phyloP scores from a whole-genome alignment of 2,329 filamentous ascomycete species.

The Scytalidium sp. region DNA sequence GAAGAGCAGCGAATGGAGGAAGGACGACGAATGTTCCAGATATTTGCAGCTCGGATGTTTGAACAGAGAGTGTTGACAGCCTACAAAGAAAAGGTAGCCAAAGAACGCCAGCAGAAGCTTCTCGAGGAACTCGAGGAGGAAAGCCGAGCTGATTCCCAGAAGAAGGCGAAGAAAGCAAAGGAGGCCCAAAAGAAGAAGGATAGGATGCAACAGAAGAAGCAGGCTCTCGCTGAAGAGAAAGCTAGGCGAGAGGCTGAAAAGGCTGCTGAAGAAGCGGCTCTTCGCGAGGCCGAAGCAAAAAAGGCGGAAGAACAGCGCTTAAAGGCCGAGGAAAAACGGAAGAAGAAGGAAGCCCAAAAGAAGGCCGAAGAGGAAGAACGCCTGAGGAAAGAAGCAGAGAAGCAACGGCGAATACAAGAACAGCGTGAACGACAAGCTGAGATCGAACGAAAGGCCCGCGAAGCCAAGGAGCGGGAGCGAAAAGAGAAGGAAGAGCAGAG shows the following conservation, averaged over 20 bases:
- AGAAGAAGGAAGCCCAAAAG: constrained; percentile 86
- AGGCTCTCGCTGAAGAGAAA: constrained; percentile 86
- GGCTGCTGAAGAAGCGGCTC: constrained; percentile 78
- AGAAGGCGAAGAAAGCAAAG: constrained; percentile 88
- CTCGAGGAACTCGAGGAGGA: constrained; percentile 91
- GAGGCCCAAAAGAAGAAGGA: constrained; percentile 96
- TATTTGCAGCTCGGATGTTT: constrained; percentile 98
- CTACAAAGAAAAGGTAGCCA: constrained; percentile 96
- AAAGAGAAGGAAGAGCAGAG: constrained; percentile 81
- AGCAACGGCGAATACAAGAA: constrained; percentile 73
- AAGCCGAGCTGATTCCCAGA: constrained; percentile 68
- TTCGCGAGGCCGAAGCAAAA: constrained; percentile 72
- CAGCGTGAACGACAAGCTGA: constrained; percentile 85
- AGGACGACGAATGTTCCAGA: constrained; percentile 97
- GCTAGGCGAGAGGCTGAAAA: constrained; percentile 84
- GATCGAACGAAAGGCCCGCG: constrained; percentile 76
- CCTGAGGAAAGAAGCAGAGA: constrained; percentile 80
- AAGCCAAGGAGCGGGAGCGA: constrained; percentile 78
- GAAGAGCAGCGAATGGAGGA: constrained; percentile 99
- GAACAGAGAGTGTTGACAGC: constrained; percentile 94
- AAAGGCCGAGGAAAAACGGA: constrained; percentile 85
- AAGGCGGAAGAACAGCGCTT: constrained; percentile 76
- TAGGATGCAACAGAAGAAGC: constrained; percentile 85
- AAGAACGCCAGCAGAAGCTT: constrained; percentile 86
- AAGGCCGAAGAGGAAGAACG: constrained; percentile 89